Evolutionary conservation across 2,329 filamentous ascomycete species (phyloP).

Genomic region (Trichoderma simmonsii): DNA sequence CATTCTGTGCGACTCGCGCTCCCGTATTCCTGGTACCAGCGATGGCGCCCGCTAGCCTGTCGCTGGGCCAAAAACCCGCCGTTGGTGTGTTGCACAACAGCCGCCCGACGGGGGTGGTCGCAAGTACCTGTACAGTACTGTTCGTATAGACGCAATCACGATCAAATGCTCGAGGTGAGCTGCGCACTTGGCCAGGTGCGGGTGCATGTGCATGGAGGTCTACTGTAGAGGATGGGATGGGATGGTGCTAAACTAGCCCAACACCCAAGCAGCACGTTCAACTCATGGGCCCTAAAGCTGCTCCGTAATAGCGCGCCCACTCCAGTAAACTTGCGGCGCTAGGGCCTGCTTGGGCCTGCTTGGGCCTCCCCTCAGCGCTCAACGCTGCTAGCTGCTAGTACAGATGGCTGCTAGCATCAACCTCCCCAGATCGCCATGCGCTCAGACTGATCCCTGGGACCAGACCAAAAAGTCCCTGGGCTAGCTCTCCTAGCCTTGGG

Average conservation of each 20-base stretch:
- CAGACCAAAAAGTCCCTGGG: background rate
- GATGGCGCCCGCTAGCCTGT: background rate
- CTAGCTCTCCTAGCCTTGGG: background rate
- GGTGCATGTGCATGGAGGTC: background rate
- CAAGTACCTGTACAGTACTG: background rate
- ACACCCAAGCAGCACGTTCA: background rate
- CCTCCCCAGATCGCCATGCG: conserved; percentile 14
- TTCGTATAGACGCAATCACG: background rate
- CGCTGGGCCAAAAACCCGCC: conserved; percentile 3
- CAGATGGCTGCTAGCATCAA: background rate
- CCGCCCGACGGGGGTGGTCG: background rate
- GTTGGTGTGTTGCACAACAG: conserved; percentile 18
- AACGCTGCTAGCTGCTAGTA: background rate
- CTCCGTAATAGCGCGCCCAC: background rate
- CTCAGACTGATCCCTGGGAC: background rate
- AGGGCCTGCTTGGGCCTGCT: background rate
- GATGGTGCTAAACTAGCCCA: background rate
- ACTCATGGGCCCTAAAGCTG: background rate
- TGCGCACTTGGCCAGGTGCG: background rate
- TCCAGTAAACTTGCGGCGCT: background rate
- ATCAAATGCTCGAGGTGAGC: too few relatives aligned
- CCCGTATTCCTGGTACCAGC: conserved; percentile 13
- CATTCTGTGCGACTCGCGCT: background rate
- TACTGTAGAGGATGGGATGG: background rate
- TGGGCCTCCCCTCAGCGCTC: background rate